Percentiles rank a stretch among this genome's conserved stretches.
Conservation (phyloP, 2,329 filamentous ascomycete genomes). For the Akanthomyces dipterigenus region DNA sequence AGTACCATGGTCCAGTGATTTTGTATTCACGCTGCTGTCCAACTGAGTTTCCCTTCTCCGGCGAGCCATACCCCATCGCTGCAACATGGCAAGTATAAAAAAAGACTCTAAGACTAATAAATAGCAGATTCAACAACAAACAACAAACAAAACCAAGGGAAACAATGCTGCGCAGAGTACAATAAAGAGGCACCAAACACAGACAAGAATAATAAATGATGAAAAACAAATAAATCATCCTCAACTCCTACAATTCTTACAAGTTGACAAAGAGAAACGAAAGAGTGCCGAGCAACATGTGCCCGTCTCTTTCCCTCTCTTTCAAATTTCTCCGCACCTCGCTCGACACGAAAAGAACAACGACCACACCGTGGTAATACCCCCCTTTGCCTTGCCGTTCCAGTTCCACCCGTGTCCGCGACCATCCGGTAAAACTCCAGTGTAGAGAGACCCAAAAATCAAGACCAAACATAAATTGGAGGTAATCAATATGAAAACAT, state of each 20-base stretch:
- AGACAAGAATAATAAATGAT: background rate
- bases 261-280: background rate
- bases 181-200: slow-evolving; percentile 4
- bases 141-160: background rate
- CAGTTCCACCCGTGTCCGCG: background rate
- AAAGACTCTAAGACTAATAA: slow-evolving; percentile 1
- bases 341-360: slow-evolving; percentile 1
- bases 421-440: slow-evolving; percentile 10
- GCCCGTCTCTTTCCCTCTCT: background rate
- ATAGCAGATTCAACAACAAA: slow-evolving; percentile 7
- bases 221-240: slow-evolving; percentile 10
- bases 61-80: slow-evolving; percentile 3
- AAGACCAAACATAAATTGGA: slow-evolving; percentile 3
- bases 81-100: slow-evolving; percentile 5
- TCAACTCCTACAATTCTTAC: slow-evolving; percentile 14
- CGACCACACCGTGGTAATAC: background rate
- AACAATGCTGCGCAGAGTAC: slow-evolving; percentile 13
- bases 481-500: background rate
- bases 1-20: background rate
- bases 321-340: background rate
- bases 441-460: slow-evolving; percentile 4
- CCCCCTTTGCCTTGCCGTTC: background rate
- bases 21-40: slow-evolving; percentile 14
- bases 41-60: slow-evolving; percentile 7
- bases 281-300: background rate